phyloP scores from a whole-genome alignment of 2,329 filamentous ascomycete species.

The Nemania diffusa region DNA sequence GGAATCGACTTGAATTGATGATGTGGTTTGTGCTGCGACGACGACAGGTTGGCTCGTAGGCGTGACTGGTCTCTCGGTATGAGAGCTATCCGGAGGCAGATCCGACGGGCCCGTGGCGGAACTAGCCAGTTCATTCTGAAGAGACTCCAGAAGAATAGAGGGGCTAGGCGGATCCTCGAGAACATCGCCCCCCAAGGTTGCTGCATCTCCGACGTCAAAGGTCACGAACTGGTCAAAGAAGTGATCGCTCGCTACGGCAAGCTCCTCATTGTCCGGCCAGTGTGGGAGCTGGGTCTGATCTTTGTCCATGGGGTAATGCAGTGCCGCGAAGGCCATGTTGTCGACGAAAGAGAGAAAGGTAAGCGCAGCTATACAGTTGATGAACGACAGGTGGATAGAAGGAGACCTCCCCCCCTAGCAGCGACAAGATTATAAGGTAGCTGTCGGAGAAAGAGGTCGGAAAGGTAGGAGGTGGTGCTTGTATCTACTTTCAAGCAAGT shows the following conservation, averaged over 20 bases:
- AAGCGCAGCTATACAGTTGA: conserved; percentile 34
- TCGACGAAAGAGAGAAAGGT: conserved; percentile 28
- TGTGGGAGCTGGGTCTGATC: conserved; percentile 44
- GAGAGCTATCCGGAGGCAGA: conserved; percentile 31
- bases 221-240: conserved; percentile 51
- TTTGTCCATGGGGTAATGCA: conserved; percentile 48
- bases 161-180: conserved; percentile 48
- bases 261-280: conserved; percentile 48
- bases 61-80: conserved; percentile 33
- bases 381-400: conserved; percentile 28
- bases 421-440: conserved; percentile 34
- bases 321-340: conserved; percentile 48
- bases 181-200: conserved; percentile 37
- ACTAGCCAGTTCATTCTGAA: conserved; percentile 38
- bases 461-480: conserved; percentile 36
- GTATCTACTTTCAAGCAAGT: conserved; percentile 45
- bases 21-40: conserved; percentile 23
- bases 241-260: conserved; percentile 43
- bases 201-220: conserved; percentile 47
- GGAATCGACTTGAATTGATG: conserved; percentile 30
- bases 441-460: conserved; percentile 33
- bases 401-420: conserved; percentile 27
- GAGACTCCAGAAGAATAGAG: conserved; percentile 47
- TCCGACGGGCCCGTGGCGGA: conserved; percentile 40
- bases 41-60: conserved; percentile 26